phyloP scores from a whole-genome alignment of 331 rosid species.

The Malus hybrid region DNA sequence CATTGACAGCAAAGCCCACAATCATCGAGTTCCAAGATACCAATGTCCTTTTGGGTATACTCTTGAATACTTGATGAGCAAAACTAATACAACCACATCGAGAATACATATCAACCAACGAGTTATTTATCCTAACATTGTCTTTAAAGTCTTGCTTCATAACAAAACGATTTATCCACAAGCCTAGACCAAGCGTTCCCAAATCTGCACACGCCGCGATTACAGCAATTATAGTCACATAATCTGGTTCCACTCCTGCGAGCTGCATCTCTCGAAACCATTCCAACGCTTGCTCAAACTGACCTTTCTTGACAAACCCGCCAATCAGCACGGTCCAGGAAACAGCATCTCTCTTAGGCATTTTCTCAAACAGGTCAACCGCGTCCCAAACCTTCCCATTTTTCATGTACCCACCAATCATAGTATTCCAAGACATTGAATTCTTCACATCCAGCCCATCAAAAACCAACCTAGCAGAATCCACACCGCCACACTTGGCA shows the following conservation, averaged over 20 bases:
- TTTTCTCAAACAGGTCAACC: constrained; percentile 51
- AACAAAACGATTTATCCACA: constrained; percentile 56
- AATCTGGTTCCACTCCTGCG: constrained; percentile 51
- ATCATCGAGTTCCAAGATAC: constrained; percentile 85
- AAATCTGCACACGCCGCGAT: constrained; percentile 69
- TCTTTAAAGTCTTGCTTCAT: constrained; percentile 31
- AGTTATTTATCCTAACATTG: constrained; percentile 41
- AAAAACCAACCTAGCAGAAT: constrained; percentile 43
- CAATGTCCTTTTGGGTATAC: constrained; percentile 36
- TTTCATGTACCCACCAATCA: constrained; percentile 59
- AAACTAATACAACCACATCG: constrained; percentile 67
- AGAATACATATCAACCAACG: constrained; percentile 72
- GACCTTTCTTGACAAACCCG: constrained; percentile 56
- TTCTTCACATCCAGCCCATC: constrained; percentile 46
- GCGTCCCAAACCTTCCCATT: constrained; percentile 45
- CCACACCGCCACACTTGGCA: constrained; percentile 43
- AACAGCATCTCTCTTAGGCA: constrained; percentile 58
- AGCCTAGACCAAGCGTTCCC: constrained; percentile 61
- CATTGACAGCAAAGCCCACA: constrained; percentile 69
- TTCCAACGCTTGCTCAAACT: constrained; percentile 50
- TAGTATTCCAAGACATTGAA: constrained; percentile 64
- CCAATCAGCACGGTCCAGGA: constrained; percentile 78
- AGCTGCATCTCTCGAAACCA: constrained; percentile 61
- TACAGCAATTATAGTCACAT: constrained; percentile 68
- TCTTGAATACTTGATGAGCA: constrained; percentile 54